phyloP scores from a whole-genome alignment of 1,139 yeast genomes.

The Yamadazyma songkhlaensis region DNA sequence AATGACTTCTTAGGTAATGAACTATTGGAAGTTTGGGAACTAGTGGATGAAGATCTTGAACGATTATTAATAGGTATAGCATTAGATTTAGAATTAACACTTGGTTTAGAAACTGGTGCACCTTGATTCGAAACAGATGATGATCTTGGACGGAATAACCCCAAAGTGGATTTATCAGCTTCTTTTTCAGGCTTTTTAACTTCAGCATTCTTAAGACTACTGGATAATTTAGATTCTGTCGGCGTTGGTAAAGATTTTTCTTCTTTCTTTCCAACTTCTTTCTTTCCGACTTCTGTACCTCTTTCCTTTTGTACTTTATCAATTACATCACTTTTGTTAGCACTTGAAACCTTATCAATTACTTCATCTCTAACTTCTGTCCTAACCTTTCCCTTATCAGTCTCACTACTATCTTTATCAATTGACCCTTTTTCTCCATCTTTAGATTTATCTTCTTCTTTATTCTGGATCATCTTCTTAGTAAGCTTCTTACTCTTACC shows the following conservation, averaged over 20 bases:
- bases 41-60: conserved; percentile 14
- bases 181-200: conserved; percentile 1
- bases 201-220: background rate
- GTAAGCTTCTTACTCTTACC: conserved; percentile 59
- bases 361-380: too few relatives aligned
- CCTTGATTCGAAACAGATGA: conserved; percentile 10
- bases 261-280: too few relatives aligned
- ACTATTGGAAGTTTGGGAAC: conserved; percentile 13
- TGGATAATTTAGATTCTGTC: too few relatives aligned
- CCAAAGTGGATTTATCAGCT: conserved; percentile 11
- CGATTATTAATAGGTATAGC: conserved; percentile 9
- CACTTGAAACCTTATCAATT: too few relatives aligned
- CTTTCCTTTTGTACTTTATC: too few relatives aligned
- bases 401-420: background rate
- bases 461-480: conserved; percentile 23
- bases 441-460: conserved; percentile 5
- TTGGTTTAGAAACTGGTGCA: conserved; percentile 1
- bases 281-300: too few relatives aligned
- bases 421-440: background rate
- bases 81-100: conserved; percentile 6
- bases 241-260: too few relatives aligned
- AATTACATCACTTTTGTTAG: too few relatives aligned
- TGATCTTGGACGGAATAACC: conserved; percentile 13
- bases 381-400: background rate
- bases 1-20: conserved; percentile 31